Percentiles rank a stretch among this genome's conserved stretches.
Evolutionary conservation across 345 rosid genomes (phyloP).

Genomic region (Syzygium aromaticum): DNA sequence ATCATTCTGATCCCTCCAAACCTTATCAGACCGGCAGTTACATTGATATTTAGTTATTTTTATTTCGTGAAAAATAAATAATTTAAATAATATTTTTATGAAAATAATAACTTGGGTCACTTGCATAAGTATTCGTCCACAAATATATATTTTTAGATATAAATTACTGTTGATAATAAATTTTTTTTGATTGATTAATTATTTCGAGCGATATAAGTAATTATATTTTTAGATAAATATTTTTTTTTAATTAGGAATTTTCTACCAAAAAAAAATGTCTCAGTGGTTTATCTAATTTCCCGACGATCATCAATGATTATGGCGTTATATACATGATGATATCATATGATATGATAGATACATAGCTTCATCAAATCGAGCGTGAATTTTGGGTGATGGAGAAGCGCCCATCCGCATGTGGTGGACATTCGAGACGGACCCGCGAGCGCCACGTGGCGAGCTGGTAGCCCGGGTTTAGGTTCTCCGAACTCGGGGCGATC

Average conservation of each 20-base stretch:
- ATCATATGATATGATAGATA: neutral
- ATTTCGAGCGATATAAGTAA: too few relatives aligned
- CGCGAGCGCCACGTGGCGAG: neutral
- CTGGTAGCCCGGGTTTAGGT: neutral
- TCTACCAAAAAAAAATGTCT: neutral
- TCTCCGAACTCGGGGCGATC: neutral
- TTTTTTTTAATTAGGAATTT: neutral
- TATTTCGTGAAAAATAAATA: neutral
- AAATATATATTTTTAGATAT: too few relatives aligned
- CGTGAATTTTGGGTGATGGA: neutral
- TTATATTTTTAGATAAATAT: too few relatives aligned
- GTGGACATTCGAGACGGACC: neutral
- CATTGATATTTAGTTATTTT: neutral
- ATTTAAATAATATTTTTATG: neutral
- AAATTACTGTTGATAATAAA: too few relatives aligned
- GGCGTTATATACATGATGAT: neutral
- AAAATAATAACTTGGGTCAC: accelerated
- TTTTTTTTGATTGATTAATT: too few relatives aligned
- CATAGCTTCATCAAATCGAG: neutral
- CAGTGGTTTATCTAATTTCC: neutral
- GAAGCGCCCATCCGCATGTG: neutral
- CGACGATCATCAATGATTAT: neutral
- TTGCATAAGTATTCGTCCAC: neutral
- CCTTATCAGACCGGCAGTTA: neutral
- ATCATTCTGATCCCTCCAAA: neutral